phyloP scores from a whole-genome alignment of 1,284 basidiomycete species.

The Phylloboletellus chloephorus region DNA sequence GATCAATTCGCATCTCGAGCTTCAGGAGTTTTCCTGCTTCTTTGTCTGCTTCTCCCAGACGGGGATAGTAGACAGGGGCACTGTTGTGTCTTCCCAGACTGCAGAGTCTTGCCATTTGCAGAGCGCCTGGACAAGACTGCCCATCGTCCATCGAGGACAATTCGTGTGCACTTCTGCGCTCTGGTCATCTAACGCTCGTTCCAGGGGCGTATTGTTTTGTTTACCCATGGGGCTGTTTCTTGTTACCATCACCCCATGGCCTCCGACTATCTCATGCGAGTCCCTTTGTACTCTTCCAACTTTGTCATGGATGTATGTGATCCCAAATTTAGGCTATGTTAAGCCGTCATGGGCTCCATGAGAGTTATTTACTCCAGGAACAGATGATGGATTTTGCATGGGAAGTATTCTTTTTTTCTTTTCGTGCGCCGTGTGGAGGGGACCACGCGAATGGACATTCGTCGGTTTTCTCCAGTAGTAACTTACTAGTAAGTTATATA shows the following conservation, averaged over 20 bases:
- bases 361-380: no score
- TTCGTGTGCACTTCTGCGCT: conserved; percentile 26
- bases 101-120: conserved; percentile 20
- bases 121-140: conserved; percentile 18
- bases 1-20: conserved; percentile 14
- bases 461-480: no score
- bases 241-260: conserved; percentile 13
- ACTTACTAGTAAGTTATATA: no score
- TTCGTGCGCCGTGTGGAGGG: no score
- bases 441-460: no score
- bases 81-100: conserved; percentile 24
- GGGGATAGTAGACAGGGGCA: conserved; percentile 22
- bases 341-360: neutral
- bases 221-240: conserved; percentile 16
- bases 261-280: conserved; percentile 26
- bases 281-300: conserved; percentile 25
- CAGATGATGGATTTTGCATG: neutral
- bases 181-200: conserved; percentile 17
- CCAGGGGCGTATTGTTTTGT: conserved; percentile 21
- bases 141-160: conserved; percentile 22
- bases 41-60: conserved; percentile 17
- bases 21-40: conserved; percentile 13
- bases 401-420: conserved; percentile 10
- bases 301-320: conserved; percentile 12
- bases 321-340: conserved; percentile 7